These are phyloP conservation scores for Xylaria sp. DNA, from an alignment of 2,329 filamentous ascomycete species.

Conservation along the genomic window DNA sequence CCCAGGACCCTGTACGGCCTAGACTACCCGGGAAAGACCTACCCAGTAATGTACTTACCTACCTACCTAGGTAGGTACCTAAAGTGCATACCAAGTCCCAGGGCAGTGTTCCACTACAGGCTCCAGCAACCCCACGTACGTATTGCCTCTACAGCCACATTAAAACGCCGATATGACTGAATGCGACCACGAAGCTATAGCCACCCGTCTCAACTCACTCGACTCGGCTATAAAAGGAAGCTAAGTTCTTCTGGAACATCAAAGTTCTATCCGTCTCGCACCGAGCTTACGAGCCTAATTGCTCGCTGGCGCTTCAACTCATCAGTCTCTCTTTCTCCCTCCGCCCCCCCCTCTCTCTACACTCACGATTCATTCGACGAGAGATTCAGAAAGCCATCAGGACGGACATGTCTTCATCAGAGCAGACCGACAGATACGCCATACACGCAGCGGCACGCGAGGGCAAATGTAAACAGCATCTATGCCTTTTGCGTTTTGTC, in stretches of 20 bases:
- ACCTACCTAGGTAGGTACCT: not conserved
- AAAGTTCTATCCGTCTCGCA: no score
- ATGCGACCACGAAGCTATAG: not conserved
- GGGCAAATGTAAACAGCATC: conserved; percentile 69
- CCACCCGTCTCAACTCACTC: not conserved
- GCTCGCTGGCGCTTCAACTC: not conserved
- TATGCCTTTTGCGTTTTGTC: not conserved
- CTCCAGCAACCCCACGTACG: not conserved
- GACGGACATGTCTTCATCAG: conserved; percentile 37
- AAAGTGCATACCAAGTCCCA: no score
- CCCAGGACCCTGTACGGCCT: no score
- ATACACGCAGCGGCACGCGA: conserved; percentile 88
- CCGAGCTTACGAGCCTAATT: not conserved
- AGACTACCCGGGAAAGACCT: no score
- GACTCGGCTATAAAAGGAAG: not conserved
- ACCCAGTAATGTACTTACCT: not conserved
- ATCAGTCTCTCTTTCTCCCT: not conserved
- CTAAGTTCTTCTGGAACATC: no score
- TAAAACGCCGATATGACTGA: not conserved
- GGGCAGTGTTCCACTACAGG: not conserved
- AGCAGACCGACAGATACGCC: conserved; percentile 68
- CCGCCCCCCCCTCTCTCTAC: not conserved
- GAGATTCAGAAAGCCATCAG: not conserved
- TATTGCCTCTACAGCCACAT: not conserved
- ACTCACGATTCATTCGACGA: not conserved